Conservation (phyloP, 2,329 filamentous ascomycete genomes). For the Didymosphaeria variabile region DNA sequence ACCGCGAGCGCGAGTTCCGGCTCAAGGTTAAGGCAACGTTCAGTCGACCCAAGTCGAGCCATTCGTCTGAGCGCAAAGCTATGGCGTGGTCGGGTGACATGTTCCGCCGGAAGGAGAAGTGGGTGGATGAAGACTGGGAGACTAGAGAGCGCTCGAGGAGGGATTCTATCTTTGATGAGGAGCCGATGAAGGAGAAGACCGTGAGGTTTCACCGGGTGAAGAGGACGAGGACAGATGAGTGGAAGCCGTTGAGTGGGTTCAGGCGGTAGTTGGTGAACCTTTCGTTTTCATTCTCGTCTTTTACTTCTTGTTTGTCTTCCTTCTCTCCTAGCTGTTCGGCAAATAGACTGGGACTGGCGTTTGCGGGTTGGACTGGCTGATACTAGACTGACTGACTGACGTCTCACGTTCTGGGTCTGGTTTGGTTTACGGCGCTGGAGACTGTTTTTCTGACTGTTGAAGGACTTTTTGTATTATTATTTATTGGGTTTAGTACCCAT, state of each 20-base stretch:
- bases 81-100: constrained; percentile 32
- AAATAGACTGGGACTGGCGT: constrained; percentile 9
- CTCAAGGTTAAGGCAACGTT: constrained; percentile 34
- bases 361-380: constrained; percentile 7
- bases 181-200: constrained; percentile 28
- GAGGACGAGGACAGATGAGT: constrained; percentile 43
- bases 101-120: constrained; percentile 37
- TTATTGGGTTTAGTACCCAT: neutral
- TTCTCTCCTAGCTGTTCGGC: too few species aligned
- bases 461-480: too few species aligned
- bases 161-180: constrained; percentile 26
- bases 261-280: constrained; percentile 8
- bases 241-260: constrained; percentile 38
- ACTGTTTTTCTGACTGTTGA: neutral
- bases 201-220: constrained; percentile 35
- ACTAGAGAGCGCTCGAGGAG: constrained; percentile 26
- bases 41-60: constrained; percentile 28
- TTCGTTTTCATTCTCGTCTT: constrained; percentile 5
- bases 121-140: constrained; percentile 39
- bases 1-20: constrained; percentile 30
- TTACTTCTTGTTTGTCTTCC: neutral
- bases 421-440: neutral
- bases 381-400: constrained; percentile 3
- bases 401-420: neutral
- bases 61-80: constrained; percentile 21